Evolutionary conservation across 2,329 filamentous ascomycete genomes (phyloP).

Genomic region (Akanthomyces lecanii): DNA sequence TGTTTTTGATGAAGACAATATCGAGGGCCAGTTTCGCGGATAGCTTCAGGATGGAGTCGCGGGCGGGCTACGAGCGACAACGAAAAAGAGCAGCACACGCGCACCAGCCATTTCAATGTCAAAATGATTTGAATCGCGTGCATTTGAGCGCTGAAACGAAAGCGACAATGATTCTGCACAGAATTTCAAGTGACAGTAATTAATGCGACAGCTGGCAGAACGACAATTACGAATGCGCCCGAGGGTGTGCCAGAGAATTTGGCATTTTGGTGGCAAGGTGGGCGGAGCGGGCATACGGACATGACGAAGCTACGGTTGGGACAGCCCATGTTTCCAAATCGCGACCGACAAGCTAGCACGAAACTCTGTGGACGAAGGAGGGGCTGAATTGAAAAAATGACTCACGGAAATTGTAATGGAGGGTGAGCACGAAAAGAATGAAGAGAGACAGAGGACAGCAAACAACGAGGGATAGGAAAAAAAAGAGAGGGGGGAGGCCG

Average conservation of each 20-base stretch:
- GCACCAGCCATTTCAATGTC: background rate
- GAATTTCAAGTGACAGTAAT: background rate
- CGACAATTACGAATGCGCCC: conserved; percentile 32
- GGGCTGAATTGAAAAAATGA: conserved; percentile 24
- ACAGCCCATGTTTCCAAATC: background rate
- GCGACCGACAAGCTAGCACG: conserved; percentile 19
- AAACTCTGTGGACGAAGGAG: conserved; percentile 24
- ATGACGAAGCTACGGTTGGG: background rate
- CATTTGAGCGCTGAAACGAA: conserved; percentile 18
- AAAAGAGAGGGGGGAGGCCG: conserved; percentile 18
- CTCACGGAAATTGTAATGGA: conserved; percentile 30
- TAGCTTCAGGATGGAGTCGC: conserved; percentile 18
- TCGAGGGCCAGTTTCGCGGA: conserved; percentile 16
- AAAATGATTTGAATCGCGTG: background rate
- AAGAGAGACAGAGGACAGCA: conserved; percentile 19
- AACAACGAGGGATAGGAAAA: conserved; percentile 24
- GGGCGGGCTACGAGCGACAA: background rate
- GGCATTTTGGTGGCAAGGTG: conserved; percentile 8
- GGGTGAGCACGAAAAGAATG: conserved; percentile 20
- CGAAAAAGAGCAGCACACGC: background rate
- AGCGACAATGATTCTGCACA: background rate
- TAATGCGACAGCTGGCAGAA: conserved; percentile 14
- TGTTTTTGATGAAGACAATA: conserved; percentile 9
- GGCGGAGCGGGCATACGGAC: conserved; percentile 7
- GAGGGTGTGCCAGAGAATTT: conserved; percentile 23